phyloP scores from a whole-genome alignment of 179 eudicot genomes.

The Heliamphora pulchella region DNA sequence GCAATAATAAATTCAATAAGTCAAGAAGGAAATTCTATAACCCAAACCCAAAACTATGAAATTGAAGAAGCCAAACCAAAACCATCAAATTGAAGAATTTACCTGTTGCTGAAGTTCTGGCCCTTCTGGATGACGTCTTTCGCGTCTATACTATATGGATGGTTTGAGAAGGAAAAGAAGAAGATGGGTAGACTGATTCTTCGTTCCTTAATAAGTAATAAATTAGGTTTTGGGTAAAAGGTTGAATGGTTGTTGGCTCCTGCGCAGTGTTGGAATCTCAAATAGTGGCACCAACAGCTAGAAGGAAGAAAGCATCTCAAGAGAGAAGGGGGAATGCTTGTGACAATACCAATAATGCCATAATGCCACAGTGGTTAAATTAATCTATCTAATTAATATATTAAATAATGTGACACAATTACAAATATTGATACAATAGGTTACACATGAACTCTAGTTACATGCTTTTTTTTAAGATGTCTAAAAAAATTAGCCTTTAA shows the following conservation, averaged over 20 bases:
- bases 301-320: too few species aligned
- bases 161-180: neutral
- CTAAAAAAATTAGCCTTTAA: too few species aligned
- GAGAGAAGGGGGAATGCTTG: too few species aligned
- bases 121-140: neutral
- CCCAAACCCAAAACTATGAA: neutral
- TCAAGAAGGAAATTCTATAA: neutral
- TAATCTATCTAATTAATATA: too few species aligned
- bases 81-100: constrained; percentile 6
- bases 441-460: too few species aligned
- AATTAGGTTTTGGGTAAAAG: neutral
- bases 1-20: neutral
- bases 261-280: neutral
- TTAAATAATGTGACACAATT: too few species aligned
- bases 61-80: too few species aligned
- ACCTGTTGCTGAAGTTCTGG: constrained; percentile 6
- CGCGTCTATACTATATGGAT: neutral
- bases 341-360: too few species aligned
- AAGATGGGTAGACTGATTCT: neutral
- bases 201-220: neutral
- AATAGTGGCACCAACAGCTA: neutral
- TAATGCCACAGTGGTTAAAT: too few species aligned
- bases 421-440: too few species aligned
- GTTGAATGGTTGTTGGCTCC: neutral
- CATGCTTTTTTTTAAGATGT: too few species aligned